Base-by-base conservation (phyloP, 2,329 filamentous ascomycete genomes). In the Periconia digitata region DNA sequence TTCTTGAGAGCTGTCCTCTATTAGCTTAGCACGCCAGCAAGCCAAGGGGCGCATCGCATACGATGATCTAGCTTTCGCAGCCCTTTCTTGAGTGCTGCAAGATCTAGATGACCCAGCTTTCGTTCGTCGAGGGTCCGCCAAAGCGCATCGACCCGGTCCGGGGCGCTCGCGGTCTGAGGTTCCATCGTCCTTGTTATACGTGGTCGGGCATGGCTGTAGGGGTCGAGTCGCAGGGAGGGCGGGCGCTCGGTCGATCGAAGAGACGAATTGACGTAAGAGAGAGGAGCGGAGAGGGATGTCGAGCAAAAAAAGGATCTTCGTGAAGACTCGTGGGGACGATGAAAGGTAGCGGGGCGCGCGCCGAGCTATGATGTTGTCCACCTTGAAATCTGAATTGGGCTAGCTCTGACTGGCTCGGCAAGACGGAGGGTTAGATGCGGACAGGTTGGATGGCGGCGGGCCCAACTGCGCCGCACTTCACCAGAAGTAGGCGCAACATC, bases 21-120 rank as follows among this genome's bases (percentile, higher is more conserved):
- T 67, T 60, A 63, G 55, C 50, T 36, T 20, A 37, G 27, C 32
- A 43, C 38, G 44, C 47, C 21, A 41, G 38, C 39, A 22, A 37
- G 36, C 47, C 24, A 32, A n/a, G 22, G 45, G 41, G 49, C 42
- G 34, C 51, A 36, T 34, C 13, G 70, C 85, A 75, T 75, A 95
- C 91, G 94, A 71, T 99, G 94, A 71, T 97, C 92, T 64, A 97
- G 90, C 72, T 85, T 89, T 70, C 80, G 85, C 66, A 99, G 75
- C 3, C 92, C 94, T 74, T 85, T 89, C 74, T 92, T 87, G 60
- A 99, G 76, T 24, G 85, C 91, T 70, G 87, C 85, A 56, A 95
- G 78, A 73, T 97, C 92, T 62, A 99, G 79, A 70, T 90, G 85
- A 50, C 90, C 90, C 62, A 86, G 85, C 50, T 81, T 80, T 56